A percentile compares a stretch with the other conserved stretches of the same genome.
phyloP scores from a whole-genome alignment of 2,329 filamentous ascomycete species.

The Decorospora gaudefroyi region DNA sequence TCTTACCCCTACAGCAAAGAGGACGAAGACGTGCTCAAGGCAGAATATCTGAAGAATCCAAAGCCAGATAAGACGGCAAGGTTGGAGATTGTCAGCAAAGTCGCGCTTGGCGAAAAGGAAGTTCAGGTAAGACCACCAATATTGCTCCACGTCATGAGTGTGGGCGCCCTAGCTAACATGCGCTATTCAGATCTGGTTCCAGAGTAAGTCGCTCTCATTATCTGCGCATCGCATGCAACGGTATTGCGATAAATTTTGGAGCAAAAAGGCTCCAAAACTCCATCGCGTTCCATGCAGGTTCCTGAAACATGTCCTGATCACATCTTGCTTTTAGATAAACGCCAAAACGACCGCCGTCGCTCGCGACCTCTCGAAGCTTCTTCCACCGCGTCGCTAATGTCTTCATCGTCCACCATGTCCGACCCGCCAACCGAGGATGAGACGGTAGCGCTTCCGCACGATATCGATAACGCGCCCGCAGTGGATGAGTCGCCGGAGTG shows the following conservation, averaged over 20 bases:
- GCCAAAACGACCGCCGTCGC: conserved; percentile 90
- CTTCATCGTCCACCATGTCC: conserved; percentile 45
- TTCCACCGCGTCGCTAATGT: conserved; percentile 43
- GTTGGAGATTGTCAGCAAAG: conserved; percentile 79
- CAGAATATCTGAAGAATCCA: conserved; percentile 79
- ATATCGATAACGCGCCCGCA: conserved; percentile 27
- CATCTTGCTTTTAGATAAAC: conserved; percentile 52
- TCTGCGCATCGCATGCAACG: neutral
- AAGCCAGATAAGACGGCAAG: conserved; percentile 92
- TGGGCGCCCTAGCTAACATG: conserved; percentile 39
- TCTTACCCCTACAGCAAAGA: conserved; percentile 58
- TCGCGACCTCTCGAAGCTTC: conserved; percentile 69
- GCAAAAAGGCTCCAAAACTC: too few species aligned
- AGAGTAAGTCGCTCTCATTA: conserved; percentile 48
- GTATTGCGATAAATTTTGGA: too few species aligned
- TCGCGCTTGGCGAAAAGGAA: conserved; percentile 91
- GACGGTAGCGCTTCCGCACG: conserved; percentile 20
- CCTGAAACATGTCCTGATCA: conserved; percentile 13
- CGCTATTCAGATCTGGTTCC: conserved; percentile 84
- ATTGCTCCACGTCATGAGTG: conserved; percentile 34
- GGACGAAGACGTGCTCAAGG: conserved; percentile 86
- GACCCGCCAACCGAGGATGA: conserved; percentile 43
- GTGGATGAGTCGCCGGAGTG: conserved; percentile 21
- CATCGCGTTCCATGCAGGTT: neutral
- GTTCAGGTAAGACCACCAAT: conserved; percentile 72